phyloP scores from a whole-genome alignment of 257 asterid species.

The Penstemon newberryi region DNA sequence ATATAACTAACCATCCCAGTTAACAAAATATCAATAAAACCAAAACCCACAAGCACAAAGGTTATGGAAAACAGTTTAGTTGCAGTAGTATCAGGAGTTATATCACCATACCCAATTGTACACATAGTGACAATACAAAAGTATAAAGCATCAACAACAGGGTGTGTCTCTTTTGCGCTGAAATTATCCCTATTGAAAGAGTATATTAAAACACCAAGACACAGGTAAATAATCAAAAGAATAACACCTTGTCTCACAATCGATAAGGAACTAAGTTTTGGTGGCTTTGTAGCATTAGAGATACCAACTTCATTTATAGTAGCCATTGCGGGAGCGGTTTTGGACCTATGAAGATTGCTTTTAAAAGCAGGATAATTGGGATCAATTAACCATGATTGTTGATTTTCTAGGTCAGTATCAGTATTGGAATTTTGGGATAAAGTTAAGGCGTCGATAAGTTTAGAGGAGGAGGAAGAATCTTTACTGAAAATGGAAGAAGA shows the following conservation, averaged over 20 bases:
- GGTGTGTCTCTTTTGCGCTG: conserved; percentile 64
- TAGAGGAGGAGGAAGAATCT: not conserved
- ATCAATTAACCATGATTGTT: conserved; percentile 34
- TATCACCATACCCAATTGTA: conserved; percentile 97
- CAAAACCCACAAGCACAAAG: conserved; percentile 93
- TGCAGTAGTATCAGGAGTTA: conserved; percentile 65
- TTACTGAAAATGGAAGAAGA: not conserved
- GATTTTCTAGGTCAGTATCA: conserved; percentile 23
- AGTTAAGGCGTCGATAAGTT: conserved; percentile 28
- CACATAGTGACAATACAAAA: conserved; percentile 98
- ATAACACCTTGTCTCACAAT: conserved; percentile 72
- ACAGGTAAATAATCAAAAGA: conserved; percentile 66
- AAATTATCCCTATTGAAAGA: conserved; percentile 56
- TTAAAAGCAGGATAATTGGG: conserved; percentile 28
- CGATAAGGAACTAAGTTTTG: conserved; percentile 47
- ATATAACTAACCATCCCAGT: conserved; percentile 88
- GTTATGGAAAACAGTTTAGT: conserved; percentile 77
- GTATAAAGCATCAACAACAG: conserved; percentile 90
- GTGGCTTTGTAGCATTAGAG: conserved; percentile 41
- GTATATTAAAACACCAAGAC: conserved; percentile 77
- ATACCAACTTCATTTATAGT: conserved; percentile 41
- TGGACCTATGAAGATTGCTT: conserved; percentile 45
- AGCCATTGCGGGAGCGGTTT: conserved; percentile 49
- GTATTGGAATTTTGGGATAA: not conserved
- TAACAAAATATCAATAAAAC: conserved; percentile 80